Evolutionary conservation across 345 rosid genomes (phyloP).

Genomic region (Eucalyptus regnans): DNA sequence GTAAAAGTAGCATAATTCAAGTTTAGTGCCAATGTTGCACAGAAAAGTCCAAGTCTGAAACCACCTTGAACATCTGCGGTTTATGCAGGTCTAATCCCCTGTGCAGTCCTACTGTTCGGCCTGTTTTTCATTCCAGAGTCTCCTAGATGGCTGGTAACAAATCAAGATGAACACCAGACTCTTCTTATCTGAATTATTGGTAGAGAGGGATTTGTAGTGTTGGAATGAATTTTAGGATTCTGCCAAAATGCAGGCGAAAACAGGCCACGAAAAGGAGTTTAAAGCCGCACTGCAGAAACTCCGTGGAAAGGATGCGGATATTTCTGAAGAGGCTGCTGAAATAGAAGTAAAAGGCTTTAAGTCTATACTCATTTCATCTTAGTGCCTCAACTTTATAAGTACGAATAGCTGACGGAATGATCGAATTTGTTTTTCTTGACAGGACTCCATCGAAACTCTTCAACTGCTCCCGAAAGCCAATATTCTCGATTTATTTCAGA

Average conservation of each 20-base stretch:
- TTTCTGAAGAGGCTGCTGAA: too few relatives aligned
- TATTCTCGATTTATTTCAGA: too few relatives aligned
- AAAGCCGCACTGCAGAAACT: slow-evolving; percentile 54
- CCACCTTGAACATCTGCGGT: not conserved
- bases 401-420: too few relatives aligned
- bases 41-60: not conserved
- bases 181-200: not conserved
- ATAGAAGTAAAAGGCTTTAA: too few relatives aligned
- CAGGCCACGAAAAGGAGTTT: slow-evolving; percentile 48
- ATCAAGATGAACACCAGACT: not conserved
- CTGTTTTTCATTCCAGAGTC: slow-evolving; percentile 4
- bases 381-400: too few relatives aligned
- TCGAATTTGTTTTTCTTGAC: too few relatives aligned
- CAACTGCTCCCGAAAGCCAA: too few relatives aligned
- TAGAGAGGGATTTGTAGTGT: not conserved
- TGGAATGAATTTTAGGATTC: not conserved
- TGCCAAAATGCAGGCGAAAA: slow-evolving; percentile 49
- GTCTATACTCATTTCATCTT: too few relatives aligned
- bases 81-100: not conserved
- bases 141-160: slow-evolving; percentile 20
- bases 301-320: slow-evolving; percentile 22
- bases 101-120: not conserved
- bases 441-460: too few relatives aligned
- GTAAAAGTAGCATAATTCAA: slow-evolving; percentile 8
- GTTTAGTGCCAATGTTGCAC: not conserved